phyloP scores from a whole-genome alignment of 192 early-diverging fungal species.

The Entophlyctis luteolus region DNA sequence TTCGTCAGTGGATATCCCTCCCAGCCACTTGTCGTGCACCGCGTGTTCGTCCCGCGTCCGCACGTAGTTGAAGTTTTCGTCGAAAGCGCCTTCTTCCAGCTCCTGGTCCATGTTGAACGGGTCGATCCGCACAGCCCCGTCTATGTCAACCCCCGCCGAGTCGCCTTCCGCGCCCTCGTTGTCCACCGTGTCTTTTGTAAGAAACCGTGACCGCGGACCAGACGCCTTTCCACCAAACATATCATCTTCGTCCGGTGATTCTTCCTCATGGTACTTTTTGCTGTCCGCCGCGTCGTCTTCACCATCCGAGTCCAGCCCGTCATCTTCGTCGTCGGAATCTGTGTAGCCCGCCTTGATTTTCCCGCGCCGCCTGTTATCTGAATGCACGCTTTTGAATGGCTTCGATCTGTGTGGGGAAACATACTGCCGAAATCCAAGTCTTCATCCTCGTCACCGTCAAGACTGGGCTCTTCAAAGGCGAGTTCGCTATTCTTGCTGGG shows the following conservation, averaged over 20 bases:
- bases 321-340: conserved; percentile 35
- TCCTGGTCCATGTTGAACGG: conserved; percentile 61
- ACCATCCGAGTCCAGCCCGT: conserved; percentile 20
- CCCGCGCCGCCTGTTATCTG: not conserved
- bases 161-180: conserved; percentile 28
- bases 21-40: conserved; percentile 55
- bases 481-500: too few relatives aligned
- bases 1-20: conserved; percentile 45
- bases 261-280: too few relatives aligned
- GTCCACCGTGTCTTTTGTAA: conserved; percentile 21
- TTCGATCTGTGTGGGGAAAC: not conserved
- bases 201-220: conserved; percentile 16
- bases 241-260: conserved; percentile 32
- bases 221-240: conserved; percentile 38
- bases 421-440: conserved; percentile 14
- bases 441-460: conserved; percentile 6
- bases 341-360: conserved; percentile 11
- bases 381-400: not conserved
- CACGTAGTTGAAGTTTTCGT: conserved; percentile 52
- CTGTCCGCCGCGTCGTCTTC: conserved; percentile 20
- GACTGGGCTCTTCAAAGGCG: too few relatives aligned
- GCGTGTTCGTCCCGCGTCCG: conserved; percentile 47
- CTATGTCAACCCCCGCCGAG: conserved; percentile 20
- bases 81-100: conserved; percentile 53
- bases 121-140: conserved; percentile 40